These are phyloP conservation scores for Murraya paniculata DNA, from an alignment of 345 rosid species.

Conservation along the genomic window DNA sequence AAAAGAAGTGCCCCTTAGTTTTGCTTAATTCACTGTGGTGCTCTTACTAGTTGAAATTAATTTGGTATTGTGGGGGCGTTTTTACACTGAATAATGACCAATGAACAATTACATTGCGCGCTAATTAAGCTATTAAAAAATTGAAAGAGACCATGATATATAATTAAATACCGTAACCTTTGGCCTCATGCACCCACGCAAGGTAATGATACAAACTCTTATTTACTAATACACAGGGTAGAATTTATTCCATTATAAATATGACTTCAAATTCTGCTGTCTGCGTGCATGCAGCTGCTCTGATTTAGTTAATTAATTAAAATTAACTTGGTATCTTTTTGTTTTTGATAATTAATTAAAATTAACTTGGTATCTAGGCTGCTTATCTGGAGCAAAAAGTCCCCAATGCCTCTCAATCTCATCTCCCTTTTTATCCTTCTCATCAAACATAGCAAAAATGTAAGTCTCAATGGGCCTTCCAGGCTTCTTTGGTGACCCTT, in stretches of 20 bases:
- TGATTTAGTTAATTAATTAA: constrained; percentile 21
- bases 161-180: not conserved
- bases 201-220: not conserved
- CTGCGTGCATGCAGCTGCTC: not conserved
- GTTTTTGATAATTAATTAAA: constrained; percentile 35
- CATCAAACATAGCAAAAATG: constrained; percentile 61
- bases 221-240: not conserved
- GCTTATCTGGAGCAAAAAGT: constrained; percentile 43
- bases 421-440: constrained; percentile 33
- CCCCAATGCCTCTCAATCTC: constrained; percentile 58
- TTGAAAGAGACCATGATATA: not conserved
- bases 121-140: not conserved
- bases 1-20: too few relatives aligned
- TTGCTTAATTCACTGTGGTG: too few relatives aligned
- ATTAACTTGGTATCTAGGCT: constrained; percentile 45
- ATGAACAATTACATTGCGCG: too few relatives aligned
- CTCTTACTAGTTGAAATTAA: too few relatives aligned
- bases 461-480: constrained; percentile 58
- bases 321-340: constrained; percentile 48
- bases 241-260: not conserved
- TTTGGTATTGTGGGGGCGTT: too few relatives aligned
- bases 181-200: not conserved
- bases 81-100: too few relatives aligned
- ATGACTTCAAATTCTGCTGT: not conserved
- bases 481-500: constrained; percentile 48